Conservation (phyloP, 331 rosid species). For the Malus hybrid region DNA sequence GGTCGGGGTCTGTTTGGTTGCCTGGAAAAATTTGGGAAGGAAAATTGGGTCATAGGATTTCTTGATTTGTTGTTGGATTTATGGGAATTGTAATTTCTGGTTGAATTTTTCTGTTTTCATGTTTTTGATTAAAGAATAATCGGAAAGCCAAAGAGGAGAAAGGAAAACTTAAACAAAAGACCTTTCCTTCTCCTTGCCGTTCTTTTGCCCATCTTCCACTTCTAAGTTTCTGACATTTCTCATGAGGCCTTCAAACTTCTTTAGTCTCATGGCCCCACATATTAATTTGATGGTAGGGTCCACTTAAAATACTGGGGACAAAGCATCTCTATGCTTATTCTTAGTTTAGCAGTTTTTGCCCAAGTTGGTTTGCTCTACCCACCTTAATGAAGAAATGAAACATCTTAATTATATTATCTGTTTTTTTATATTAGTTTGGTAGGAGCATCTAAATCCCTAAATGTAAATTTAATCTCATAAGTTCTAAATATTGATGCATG, state of each 20-base stretch:
- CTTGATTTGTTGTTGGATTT: too few species aligned
- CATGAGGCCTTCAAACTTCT: neutral
- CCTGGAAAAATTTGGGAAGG: too few species aligned
- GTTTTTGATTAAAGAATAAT: neutral
- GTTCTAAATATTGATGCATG: neutral
- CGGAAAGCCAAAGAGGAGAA: neutral
- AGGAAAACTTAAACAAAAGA: neutral
- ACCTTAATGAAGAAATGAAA: neutral
- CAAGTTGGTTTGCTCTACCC: slow-evolving; percentile 1
- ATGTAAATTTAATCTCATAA: neutral
- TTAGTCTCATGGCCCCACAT: neutral
- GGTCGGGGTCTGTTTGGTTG: too few species aligned
- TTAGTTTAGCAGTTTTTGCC: neutral
- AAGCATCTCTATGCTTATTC: too few species aligned
- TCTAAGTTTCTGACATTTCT: neutral
- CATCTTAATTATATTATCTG: neutral
- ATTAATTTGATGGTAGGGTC: neutral
- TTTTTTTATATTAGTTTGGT: neutral
- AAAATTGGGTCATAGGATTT: too few species aligned
- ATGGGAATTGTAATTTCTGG: too few species aligned
- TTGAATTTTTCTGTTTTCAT: too few species aligned
- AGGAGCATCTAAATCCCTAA: neutral
- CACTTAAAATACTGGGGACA: too few species aligned
- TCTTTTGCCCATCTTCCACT: neutral
- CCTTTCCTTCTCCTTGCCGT: neutral